Evolutionary conservation across 345 rosid species (phyloP).

Genomic region (Bretschneidera sinensis): DNA sequence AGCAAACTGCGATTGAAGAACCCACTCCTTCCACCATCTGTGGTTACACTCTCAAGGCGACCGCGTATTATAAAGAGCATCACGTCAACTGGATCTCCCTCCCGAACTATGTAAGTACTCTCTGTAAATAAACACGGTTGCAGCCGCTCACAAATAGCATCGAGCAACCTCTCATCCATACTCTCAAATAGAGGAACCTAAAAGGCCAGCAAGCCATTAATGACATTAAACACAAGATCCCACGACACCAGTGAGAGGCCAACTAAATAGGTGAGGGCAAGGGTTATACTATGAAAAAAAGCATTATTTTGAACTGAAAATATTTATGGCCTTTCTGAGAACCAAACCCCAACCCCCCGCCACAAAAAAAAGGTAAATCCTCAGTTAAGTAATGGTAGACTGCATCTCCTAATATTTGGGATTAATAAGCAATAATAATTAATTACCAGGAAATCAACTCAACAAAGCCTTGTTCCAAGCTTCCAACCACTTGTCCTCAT

Average conservation of each 20-base stretch:
- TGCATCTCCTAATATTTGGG: neutral
- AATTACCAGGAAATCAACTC: too few species aligned
- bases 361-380: neutral
- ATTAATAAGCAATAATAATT: too few species aligned
- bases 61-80: slow-evolving; percentile 98
- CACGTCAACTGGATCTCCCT: slow-evolving; percentile 95
- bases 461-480: too few species aligned
- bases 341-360: too few species aligned
- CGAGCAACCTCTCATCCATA: slow-evolving; percentile 93
- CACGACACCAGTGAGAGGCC: neutral
- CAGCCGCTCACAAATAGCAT: slow-evolving; percentile 92
- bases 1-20: slow-evolving; percentile 79
- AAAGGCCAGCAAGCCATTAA: neutral
- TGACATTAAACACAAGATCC: neutral
- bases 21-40: slow-evolving; percentile 96
- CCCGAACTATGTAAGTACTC: slow-evolving; percentile 70
- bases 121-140: slow-evolving; percentile 85
- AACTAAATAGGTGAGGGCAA: too few species aligned
- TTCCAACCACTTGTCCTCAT: too few species aligned
- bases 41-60: slow-evolving; percentile 89
- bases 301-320: too few species aligned
- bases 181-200: slow-evolving; percentile 91
- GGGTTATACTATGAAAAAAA: too few species aligned
- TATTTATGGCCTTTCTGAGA: too few species aligned
- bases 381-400: neutral